Percentiles rank a stretch among this genome's conserved stretches.
These are phyloP conservation scores for Termitomyces sp. DNA, from an alignment of 768 basidiomycete genomes.

Conservation along the genomic window DNA sequence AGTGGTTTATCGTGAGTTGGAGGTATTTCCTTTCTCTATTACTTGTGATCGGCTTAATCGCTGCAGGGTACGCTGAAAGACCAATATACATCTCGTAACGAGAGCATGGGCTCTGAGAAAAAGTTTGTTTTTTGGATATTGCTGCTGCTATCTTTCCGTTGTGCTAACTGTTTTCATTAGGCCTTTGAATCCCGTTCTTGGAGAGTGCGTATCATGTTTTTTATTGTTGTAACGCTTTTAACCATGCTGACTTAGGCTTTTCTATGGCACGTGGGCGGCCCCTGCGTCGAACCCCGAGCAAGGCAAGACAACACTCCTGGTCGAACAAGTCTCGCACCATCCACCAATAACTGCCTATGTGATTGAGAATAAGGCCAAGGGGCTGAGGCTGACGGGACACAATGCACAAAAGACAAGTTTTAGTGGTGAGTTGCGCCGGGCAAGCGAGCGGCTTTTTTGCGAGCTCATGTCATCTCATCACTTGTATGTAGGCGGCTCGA, in stretches of 20 bases:
- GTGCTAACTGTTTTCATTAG: slow-evolving; percentile 27
- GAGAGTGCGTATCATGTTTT: slow-evolving; percentile 54
- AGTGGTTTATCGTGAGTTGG: slow-evolving; percentile 84
- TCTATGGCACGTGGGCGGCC: slow-evolving; percentile 85
- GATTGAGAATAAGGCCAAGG: slow-evolving; percentile 77
- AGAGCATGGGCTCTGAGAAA: slow-evolving; percentile 96
- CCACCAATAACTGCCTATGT: slow-evolving; percentile 84
- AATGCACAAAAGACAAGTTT: slow-evolving; percentile 96
- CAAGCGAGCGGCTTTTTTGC: no score
- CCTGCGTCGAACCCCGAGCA: slow-evolving; percentile 40
- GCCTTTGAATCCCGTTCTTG: slow-evolving; percentile 93
- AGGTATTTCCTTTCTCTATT: not conserved
- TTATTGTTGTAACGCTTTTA: not conserved
- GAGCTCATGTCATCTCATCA: no score
- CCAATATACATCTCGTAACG: slow-evolving; percentile 92
- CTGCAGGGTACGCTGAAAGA: slow-evolving; percentile 84
- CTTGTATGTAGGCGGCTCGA: slow-evolving; percentile 44
- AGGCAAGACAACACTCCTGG: slow-evolving; percentile 78
- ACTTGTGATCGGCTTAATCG: not conserved
- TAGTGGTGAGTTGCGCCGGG: slow-evolving; percentile 63
- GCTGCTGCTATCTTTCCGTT: no score
- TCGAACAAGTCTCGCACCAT: slow-evolving; percentile 97
- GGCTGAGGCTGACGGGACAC: slow-evolving; percentile 75
- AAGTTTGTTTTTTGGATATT: slow-evolving; percentile 49
- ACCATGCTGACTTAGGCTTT: no score